A percentile compares a stretch with the other conserved stretches of the same genome.
Evolutionary conservation across 345 rosid species (phyloP).

Genomic region (Heritiera littoralis): DNA sequence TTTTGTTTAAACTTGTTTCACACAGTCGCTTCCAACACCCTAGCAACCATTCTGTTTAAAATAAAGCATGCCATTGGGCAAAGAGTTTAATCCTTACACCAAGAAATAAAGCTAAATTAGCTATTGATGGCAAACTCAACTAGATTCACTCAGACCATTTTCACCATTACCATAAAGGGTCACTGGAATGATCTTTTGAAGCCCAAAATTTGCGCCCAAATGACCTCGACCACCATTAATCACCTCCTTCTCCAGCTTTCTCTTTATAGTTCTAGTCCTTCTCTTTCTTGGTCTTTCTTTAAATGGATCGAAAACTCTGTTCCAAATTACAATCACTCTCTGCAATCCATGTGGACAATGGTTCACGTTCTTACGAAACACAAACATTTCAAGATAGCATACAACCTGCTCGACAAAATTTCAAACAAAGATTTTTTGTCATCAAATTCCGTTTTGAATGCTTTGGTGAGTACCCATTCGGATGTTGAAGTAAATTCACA

Average conservation of each 20-base stretch:
- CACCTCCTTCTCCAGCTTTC: conserved; percentile 59
- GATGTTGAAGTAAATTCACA: conserved; percentile 72
- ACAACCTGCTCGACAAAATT: conserved; percentile 77
- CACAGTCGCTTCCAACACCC: too few relatives aligned
- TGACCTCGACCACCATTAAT: conserved; percentile 46
- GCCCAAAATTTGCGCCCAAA: conserved; percentile 36
- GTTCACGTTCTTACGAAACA: conserved; percentile 59
- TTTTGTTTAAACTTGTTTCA: too few relatives aligned
- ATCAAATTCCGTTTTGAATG: conserved; percentile 63
- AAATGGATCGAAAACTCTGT: conserved; percentile 47
- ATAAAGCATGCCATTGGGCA: background rate
- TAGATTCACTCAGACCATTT: conserved; percentile 48
- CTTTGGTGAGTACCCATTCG: conserved; percentile 48
- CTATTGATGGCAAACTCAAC: conserved; percentile 23
- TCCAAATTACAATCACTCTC: conserved; percentile 52
- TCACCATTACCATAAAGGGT: conserved; percentile 60
- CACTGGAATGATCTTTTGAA: conserved; percentile 54
- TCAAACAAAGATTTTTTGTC: conserved; percentile 70
- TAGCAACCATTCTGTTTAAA: too few relatives aligned
- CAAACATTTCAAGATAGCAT: conserved; percentile 71
- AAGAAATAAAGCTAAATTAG: background rate
- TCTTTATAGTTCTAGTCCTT: conserved; percentile 34
- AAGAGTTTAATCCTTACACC: background rate
- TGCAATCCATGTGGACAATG: conserved; percentile 87
- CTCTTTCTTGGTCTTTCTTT: conserved; percentile 60